These are phyloP conservation scores for Lyophyllum semitale DNA, from an alignment of 768 basidiomycete species.

Conservation along the genomic window DNA sequence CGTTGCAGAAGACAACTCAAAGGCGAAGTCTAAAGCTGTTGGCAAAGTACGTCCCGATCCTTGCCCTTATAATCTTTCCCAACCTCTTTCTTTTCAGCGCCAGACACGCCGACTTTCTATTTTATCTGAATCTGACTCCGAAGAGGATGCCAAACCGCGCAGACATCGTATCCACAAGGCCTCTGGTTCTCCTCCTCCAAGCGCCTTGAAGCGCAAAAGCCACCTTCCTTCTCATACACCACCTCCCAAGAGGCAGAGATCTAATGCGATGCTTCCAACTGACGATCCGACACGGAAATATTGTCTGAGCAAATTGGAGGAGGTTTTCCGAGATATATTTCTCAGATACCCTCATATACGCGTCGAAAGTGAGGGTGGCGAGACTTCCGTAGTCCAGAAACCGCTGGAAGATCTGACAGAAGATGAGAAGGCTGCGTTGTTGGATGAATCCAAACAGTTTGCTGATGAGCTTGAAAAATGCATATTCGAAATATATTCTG, in stretches of 20 bases:
- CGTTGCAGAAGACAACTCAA: constrained; percentile 50
- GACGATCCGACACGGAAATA: constrained; percentile 83
- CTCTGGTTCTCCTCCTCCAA: constrained; percentile 31
- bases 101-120: constrained; percentile 39
- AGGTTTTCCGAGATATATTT: constrained; percentile 72
- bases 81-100: constrained; percentile 34
- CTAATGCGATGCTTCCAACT: constrained; percentile 35
- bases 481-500: constrained; percentile 74
- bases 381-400: constrained; percentile 36
- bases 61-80: constrained; percentile 16
- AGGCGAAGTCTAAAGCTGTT: constrained; percentile 31
- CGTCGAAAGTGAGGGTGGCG: constrained; percentile 27
- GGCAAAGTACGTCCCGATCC: constrained; percentile 43
- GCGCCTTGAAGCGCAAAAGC: constrained; percentile 57
- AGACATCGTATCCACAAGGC: constrained; percentile 30
- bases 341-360: constrained; percentile 64
- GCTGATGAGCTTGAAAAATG: constrained; percentile 74
- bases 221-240: constrained; percentile 38
- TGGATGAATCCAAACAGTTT: constrained; percentile 62
- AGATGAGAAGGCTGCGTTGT: constrained; percentile 57
- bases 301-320: constrained; percentile 75
- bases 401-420: constrained; percentile 56
- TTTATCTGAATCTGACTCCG: constrained; percentile 48
- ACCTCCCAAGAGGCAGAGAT: constrained; percentile 50
- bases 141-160: constrained; percentile 26